phyloP scores from a whole-genome alignment of 176 grass and related monocot genomes.

The Musa schizocarpa region DNA sequence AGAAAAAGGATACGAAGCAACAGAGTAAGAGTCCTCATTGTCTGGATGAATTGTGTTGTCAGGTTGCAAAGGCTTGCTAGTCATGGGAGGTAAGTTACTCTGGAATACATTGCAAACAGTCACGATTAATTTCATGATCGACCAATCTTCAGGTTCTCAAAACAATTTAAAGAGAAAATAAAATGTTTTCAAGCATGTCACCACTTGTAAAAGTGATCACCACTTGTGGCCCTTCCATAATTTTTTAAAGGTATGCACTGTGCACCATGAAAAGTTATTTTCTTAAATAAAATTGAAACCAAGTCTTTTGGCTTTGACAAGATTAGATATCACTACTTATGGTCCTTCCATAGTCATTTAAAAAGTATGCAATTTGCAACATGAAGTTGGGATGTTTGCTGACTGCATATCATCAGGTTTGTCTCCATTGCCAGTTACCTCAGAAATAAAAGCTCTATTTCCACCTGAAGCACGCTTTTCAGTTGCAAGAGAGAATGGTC shows the following conservation, averaged over 20 bases:
- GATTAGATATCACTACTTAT: too few species aligned
- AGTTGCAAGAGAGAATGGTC: constrained; percentile 43
- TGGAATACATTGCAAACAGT: background rate
- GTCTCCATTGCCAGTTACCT: constrained; percentile 28
- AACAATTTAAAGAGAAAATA: background rate
- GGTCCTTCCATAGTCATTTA: background rate
- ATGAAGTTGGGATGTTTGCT: background rate
- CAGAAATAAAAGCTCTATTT: constrained; percentile 16
- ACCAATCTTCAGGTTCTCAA: background rate
- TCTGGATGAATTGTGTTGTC: constrained; percentile 28
- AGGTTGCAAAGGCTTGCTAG: constrained; percentile 43
- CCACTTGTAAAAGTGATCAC: background rate
- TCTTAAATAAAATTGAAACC: too few species aligned
- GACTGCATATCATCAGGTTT: background rate
- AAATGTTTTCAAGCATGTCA: background rate
- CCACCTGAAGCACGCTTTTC: constrained; percentile 43
- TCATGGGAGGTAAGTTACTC: background rate
- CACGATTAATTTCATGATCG: background rate
- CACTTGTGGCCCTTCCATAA: background rate
- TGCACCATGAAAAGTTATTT: background rate
- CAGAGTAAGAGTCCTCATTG: constrained; percentile 45
- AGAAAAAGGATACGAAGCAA: constrained; percentile 35
- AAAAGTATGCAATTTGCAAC: background rate
- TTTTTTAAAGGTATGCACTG: background rate
- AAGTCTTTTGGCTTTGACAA: too few species aligned